Conservation (phyloP, 2,329 filamentous ascomycete species). For the Phyllosticta citriasiana region DNA sequence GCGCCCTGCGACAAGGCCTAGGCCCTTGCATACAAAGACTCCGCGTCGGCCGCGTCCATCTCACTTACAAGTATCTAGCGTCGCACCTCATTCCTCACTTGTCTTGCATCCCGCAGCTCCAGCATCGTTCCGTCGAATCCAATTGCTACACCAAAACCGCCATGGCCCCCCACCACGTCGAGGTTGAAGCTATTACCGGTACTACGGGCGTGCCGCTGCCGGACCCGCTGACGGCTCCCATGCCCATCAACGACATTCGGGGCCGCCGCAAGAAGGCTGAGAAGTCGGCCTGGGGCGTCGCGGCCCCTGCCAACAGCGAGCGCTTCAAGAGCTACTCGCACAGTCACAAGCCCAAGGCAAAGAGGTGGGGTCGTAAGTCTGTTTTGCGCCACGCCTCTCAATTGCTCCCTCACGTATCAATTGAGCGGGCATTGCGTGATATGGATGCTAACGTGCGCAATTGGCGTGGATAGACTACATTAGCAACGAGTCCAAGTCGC, state of each 20-base stretch:
- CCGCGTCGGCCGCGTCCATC: neutral
- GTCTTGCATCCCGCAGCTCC: neutral
- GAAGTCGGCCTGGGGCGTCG: slow-evolving; percentile 61
- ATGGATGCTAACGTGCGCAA: neutral
- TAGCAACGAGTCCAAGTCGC: slow-evolving; percentile 44
- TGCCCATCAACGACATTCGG: slow-evolving; percentile 52
- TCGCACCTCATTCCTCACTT: neutral
- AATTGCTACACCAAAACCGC: slow-evolving; percentile 10
- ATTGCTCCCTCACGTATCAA: neutral
- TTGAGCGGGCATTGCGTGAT: neutral
- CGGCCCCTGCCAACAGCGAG: slow-evolving; percentile 67
- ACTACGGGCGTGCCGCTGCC: slow-evolving; percentile 37
- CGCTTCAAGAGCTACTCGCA: slow-evolving; percentile 67
- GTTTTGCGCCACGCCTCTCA: neutral
- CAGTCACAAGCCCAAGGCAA: slow-evolving; percentile 61
- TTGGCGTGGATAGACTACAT: slow-evolving; percentile 30
- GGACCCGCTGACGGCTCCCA: slow-evolving; percentile 42
- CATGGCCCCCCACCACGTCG: slow-evolving; percentile 25
- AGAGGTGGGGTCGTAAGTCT: slow-evolving; percentile 71
- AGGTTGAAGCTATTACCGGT: slow-evolving; percentile 37
- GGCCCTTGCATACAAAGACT: neutral
- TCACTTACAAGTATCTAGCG: neutral
- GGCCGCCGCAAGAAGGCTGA: slow-evolving; percentile 61
- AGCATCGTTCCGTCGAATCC: neutral
- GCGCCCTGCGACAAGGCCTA: neutral